phyloP scores from a whole-genome alignment of 768 basidiomycete genomes.

The Phylloporus rhodoxanthus region DNA sequence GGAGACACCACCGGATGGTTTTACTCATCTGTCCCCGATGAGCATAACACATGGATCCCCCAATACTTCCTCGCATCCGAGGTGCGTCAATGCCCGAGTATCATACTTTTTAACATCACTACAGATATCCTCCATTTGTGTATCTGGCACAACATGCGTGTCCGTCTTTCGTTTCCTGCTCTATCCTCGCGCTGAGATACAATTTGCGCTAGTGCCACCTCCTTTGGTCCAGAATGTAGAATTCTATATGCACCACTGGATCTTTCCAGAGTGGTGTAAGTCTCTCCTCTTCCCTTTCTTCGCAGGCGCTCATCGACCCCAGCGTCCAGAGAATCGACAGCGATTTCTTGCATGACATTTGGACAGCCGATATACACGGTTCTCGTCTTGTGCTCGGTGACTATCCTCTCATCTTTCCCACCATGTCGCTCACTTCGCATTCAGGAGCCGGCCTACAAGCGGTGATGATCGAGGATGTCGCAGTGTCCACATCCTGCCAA shows the following conservation, averaged over 20 bases:
- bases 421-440: not conserved
- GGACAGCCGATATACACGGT: conserved; percentile 47
- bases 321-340: conserved; percentile 30
- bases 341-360: conserved; percentile 47
- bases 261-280: conserved; percentile 37
- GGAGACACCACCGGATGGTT: conserved; percentile 54
- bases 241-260: conserved; percentile 42
- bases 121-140: conserved; percentile 48
- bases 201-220: conserved; percentile 44
- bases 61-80: conserved; percentile 36
- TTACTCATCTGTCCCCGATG: conserved; percentile 29
- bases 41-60: conserved; percentile 32
- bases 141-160: conserved; percentile 45
- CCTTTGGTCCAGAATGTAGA: conserved; percentile 47
- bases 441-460: conserved; percentile 52
- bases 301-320: not conserved
- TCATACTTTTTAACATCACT: not conserved
- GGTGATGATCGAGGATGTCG: conserved; percentile 48
- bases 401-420: not conserved
- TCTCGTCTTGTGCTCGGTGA: conserved; percentile 50
- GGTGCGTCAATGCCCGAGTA: conserved; percentile 4
- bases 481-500: conserved; percentile 31
- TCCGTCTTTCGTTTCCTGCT: conserved; percentile 27
- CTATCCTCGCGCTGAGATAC: conserved; percentile 1
- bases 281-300: not conserved